Conservation (phyloP, 768 basidiomycete genomes). For the Hypholoma sublateritium region DNA sequence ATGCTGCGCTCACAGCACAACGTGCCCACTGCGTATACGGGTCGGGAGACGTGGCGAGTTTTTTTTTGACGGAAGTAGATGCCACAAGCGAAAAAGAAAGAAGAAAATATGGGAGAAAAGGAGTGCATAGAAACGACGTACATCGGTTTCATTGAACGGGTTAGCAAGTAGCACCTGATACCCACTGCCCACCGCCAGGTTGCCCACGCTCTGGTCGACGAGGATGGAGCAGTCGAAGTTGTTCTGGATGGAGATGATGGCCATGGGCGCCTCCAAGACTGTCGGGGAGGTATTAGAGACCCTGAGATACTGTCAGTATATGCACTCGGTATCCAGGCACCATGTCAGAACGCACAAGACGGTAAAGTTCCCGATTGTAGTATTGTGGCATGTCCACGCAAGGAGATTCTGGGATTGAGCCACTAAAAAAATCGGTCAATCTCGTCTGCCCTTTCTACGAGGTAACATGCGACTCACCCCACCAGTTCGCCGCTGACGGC, state of each 20-base stretch:
- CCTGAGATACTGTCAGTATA: neutral
- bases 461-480: conserved; percentile 45
- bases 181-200: conserved; percentile 37
- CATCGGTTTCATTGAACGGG: conserved; percentile 49
- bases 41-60: no score
- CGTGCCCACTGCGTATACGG: no score
- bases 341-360: conserved; percentile 43
- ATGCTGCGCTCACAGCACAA: no score
- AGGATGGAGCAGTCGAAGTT: conserved; percentile 61
- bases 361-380: conserved; percentile 42
- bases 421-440: conserved; percentile 35
- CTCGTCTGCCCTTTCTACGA: no score
- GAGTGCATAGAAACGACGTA: conserved; percentile 26
- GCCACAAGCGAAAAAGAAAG: no score
- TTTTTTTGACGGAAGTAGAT: no score
- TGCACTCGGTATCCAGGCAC: neutral
- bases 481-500: conserved; percentile 53
- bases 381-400: conserved; percentile 53
- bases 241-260: conserved; percentile 49
- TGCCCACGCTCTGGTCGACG: conserved; percentile 46
- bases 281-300: conserved; percentile 23
- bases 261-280: conserved; percentile 39
- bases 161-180: conserved; percentile 55
- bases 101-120: neutral
- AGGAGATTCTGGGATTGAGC: conserved; percentile 56